phyloP scores from a whole-genome alignment of 768 basidiomycete species.

The Leccinum broughii region DNA sequence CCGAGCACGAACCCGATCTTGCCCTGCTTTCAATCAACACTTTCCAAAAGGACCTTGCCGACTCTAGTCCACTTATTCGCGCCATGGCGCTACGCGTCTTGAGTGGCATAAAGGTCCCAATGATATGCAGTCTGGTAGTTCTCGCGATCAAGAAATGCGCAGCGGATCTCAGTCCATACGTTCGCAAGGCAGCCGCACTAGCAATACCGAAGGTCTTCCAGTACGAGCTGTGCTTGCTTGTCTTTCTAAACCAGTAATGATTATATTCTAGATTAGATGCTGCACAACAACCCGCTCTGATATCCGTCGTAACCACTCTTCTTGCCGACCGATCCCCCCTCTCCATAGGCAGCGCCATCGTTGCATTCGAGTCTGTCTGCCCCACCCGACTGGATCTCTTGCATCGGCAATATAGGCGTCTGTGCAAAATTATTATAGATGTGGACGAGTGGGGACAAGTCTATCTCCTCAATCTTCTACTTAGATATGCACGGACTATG shows the following conservation, averaged over 20 bases:
- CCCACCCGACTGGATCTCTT: conserved; percentile 84
- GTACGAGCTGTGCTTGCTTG: conserved; percentile 42
- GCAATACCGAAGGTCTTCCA: conserved; percentile 86
- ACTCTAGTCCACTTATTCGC: conserved; percentile 89
- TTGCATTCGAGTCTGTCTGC: conserved; percentile 86
- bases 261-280: conserved; percentile 61
- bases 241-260: conserved; percentile 2
- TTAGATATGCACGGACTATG: conserved; percentile 84
- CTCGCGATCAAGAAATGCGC: conserved; percentile 92
- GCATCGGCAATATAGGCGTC: conserved; percentile 83
- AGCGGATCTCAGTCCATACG: conserved; percentile 90
- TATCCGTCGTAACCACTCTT: conserved; percentile 63
- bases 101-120: conserved; percentile 86
- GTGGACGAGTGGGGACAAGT: conserved; percentile 98
- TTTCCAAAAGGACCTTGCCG: conserved; percentile 94
- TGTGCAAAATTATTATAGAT: conserved; percentile 83
- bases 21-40: conserved; percentile 97
- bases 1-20: conserved; percentile 91
- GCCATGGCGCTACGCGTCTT: conserved; percentile 95
- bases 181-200: conserved; percentile 88
- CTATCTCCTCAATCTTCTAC: conserved; percentile 71
- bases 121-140: conserved; percentile 83
- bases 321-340: conserved; percentile 80
- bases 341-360: conserved; percentile 81
- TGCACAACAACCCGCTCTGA: conserved; percentile 67